Base-by-base conservation (phyloP, 2,329 filamentous ascomycete species). In the Leptographium wingfieldii region DNA sequence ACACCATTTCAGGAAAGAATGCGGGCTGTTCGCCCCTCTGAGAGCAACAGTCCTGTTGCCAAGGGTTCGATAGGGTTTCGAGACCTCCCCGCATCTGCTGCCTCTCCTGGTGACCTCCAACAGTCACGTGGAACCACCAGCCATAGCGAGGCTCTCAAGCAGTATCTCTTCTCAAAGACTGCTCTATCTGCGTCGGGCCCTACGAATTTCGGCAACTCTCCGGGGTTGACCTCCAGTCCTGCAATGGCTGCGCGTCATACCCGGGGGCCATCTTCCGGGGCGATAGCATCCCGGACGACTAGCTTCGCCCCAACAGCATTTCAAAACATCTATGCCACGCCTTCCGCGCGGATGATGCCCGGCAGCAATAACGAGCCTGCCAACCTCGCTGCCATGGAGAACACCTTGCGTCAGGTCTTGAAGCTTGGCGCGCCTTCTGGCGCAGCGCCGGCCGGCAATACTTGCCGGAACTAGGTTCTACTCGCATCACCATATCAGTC, bases 1-100 rank as follows among this genome's bases (percentile, higher is more conserved):
- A 86, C 85, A 0, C 81, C 83, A 0, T 86, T 83, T 65, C 73
- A 80, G 6, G 81, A 85, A 62, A 79, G 83, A 52, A 84, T 86
- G 61, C 77, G 76, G 60, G 82, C 81, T 58, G 80, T 78, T 27
- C 77, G 76, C 22, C 70, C 72, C 12, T 68, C 59, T 51, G 69
- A 70, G 22, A 22, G 29, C 22, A 53, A n/a, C 19, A n/a, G 31
- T 5, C 22, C 58, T n/a, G 57, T 55, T n/a, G 12, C 51, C 2
- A 22, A 19, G 16, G 38, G 33, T 0, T 31, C 43, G 14, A 16
- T 55, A 2, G 60, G 59, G 1, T 59, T 60, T 9, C 62, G 59
- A 19, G 60, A 63, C 55, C 31, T 55, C 3, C 56, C 38, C 9
- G n/a, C 57, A 11, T 57, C 61, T 14, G 14, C 60, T 7, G 56